These are phyloP conservation scores for Hanseniaspora clermontiae DNA, from an alignment of 805 yeast genomes.

Conservation along the genomic window DNA sequence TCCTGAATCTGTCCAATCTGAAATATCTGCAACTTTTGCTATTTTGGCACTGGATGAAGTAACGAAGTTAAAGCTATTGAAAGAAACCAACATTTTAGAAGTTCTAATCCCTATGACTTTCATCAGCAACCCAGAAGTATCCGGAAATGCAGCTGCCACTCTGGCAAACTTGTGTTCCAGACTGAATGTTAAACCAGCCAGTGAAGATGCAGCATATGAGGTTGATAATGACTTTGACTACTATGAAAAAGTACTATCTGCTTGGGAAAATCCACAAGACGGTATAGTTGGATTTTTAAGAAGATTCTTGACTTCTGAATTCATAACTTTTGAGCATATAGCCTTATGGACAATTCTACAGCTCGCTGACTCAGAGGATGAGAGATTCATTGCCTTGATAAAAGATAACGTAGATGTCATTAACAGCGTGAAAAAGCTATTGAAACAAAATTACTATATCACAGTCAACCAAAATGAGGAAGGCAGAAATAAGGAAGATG, in stretches of 20 bases:
- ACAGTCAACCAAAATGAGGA: conserved; percentile 10
- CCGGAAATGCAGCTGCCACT: conserved; percentile 98
- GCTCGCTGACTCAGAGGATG: conserved; percentile 73
- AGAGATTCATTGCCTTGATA: conserved; percentile 42
- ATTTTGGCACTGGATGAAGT: conserved; percentile 94
- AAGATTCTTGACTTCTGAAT: conserved; percentile 67
- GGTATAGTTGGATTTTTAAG: conserved; percentile 78
- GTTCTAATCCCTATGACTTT: conserved; percentile 85
- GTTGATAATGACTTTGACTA: conserved; percentile 4
- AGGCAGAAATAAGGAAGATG: not conserved
- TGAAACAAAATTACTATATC: conserved; percentile 16
- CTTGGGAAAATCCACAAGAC: conserved; percentile 69
- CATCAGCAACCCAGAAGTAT: conserved; percentile 81
- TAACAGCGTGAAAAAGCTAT: conserved; percentile 40
- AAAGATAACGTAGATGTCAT: conserved; percentile 44
- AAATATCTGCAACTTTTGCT: conserved; percentile 93
- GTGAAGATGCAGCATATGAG: not conserved
- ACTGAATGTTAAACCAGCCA: conserved; percentile 40
- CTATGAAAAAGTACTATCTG: conserved; percentile 61
- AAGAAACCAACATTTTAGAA: conserved; percentile 68
- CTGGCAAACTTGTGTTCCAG: conserved; percentile 89
- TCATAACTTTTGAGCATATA: conserved; percentile 93
- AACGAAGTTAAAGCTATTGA: conserved; percentile 65
- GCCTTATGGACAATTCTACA: conserved; percentile 95
- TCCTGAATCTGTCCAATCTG: conserved; percentile 89